Evolutionary conservation across 2,329 filamentous ascomycete genomes (phyloP), one percentile per base, ranked within the genome.

Genomic region (Cladosporium colombiae): DNA sequence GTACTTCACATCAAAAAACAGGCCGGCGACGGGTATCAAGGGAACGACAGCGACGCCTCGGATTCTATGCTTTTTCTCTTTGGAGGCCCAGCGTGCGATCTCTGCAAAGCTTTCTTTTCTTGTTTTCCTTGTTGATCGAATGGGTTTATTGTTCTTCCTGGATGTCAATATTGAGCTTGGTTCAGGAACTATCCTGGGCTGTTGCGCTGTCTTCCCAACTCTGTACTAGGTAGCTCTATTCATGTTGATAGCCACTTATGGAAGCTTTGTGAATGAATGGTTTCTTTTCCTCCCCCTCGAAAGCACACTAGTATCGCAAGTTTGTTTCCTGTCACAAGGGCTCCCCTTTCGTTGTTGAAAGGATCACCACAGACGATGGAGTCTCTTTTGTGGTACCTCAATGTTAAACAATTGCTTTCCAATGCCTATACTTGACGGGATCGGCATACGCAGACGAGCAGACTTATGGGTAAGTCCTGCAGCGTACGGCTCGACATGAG

Each of bases 11-110:
- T 29, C 23, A 40, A 44, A 59, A 40, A 59, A 46, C 35, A 59
- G 25, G 11, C 56, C 56, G 56, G 56, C 56, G 35, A 59, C 56
- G 56, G 56, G 23, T 21, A 25, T 55, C 25, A 33, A 33, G 25
- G n/a, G 1, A 21, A n/a, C 52, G 25, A 33, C 27, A n/a, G 29
- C 4, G 37, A 27, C 29, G 35, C n/a, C 21, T 59, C 37, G 33
- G 16, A 6, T 59, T 46, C 13, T 27, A 21, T 37, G 18, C 4
- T 21, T 37, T 55, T 59, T 31, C 18, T 29, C 35, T 13, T 46
- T 55, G 18, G 49, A 7, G 13, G 52, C 25, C 3, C 18, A 29
- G 3, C 8, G 10, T 55, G 18, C 27, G n/a, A 33, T 7, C 13
- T 31, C 10, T 55, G 27, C 18, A 31, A 33, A 14, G 8, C 50